Base-by-base conservation (phyloP, 495 filamentous ascomycete genomes). In the Aspergillus avenaceus region DNA sequence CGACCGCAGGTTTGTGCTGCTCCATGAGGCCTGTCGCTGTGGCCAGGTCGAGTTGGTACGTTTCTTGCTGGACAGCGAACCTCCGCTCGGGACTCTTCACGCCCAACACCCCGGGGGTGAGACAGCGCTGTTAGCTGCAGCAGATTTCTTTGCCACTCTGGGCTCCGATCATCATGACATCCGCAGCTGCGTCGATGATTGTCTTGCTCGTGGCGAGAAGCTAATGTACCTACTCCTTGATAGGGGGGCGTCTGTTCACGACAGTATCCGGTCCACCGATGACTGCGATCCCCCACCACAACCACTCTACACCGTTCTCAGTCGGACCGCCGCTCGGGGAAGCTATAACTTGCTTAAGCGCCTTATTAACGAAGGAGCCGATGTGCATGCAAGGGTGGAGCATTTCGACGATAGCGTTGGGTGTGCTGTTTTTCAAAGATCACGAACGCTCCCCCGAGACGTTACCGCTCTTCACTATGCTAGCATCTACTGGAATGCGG, bases 141-240 rank as follows among this genome's bases (percentile, higher is more conserved):
- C n/a, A n/a, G n/a, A n/a, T n/a, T n/a, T n/a, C n/a, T n/a, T n/a
- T n/a, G n/a, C n/a, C n/a, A n/a, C n/a, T n/a, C n/a, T n/a, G n/a
- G n/a, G n/a, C n/a, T n/a, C n/a, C n/a, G n/a, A n/a, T n/a, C n/a
- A n/a, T n/a, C n/a, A n/a, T n/a, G n/a, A n/a, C n/a, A n/a, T n/a
- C n/a, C 29, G 29, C 9, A 6, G 29, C 29, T 34, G 29, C 9
- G 29, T 34, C 12, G 9, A n/a, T 41, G 49, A 34, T 12, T n/a
- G 29, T 34, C 12, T 34, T 12, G 29, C 29, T 8, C 29, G 29
- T 3, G 38, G 41, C n/a, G 53, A 55, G 34, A 32, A 36, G 14
- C n/a, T 55, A n/a, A 47, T 55, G 16, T n/a, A 55, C 13, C 22
- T 55, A 24, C 48, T 56, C 11, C 49, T 56, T 13, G 49, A 52